Conservation (phyloP, 2,329 filamentous ascomycete genomes). For the Cladophialophora immunda region DNA sequence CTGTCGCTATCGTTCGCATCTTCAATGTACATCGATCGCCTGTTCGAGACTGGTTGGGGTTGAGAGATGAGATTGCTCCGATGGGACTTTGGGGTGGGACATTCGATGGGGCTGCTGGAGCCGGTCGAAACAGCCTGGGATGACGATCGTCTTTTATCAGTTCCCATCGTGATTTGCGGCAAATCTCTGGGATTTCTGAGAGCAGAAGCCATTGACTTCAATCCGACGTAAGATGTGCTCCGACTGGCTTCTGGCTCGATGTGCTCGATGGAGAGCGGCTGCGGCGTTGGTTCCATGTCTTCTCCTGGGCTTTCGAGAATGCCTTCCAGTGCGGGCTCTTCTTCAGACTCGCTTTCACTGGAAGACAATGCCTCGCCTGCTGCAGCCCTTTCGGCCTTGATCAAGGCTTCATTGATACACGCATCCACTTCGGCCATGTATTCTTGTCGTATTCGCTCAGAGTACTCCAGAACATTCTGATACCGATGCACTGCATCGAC, state of each 20-base stretch:
- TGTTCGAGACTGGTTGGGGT: conserved; percentile 69
- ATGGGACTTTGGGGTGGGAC: conserved; percentile 88
- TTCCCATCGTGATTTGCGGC: conserved; percentile 51
- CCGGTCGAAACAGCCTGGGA: conserved; percentile 78
- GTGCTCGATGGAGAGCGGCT: conserved; percentile 1
- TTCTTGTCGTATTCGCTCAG: conserved; percentile 92
- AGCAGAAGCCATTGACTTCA: conserved; percentile 63
- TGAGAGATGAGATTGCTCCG: conserved; percentile 68
- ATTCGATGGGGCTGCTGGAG: conserved; percentile 89
- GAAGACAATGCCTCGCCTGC: conserved; percentile 77
- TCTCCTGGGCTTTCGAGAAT: conserved; percentile 30
- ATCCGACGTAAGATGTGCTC: conserved; percentile 33
- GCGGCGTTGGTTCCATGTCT: conserved; percentile 29
- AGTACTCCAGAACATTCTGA: conserved; percentile 91
- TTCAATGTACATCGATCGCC: conserved; percentile 79
- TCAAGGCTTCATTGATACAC: conserved; percentile 90
- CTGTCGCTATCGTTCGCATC: conserved; percentile 90
- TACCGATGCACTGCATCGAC: conserved; percentile 93
- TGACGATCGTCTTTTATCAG: conserved; percentile 61
- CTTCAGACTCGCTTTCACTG: conserved; percentile 53
- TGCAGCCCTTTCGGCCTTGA: conserved; percentile 87
- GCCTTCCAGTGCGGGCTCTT: conserved; percentile 36
- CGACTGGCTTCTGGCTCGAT: conserved; percentile 32
- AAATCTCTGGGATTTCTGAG: conserved; percentile 63
- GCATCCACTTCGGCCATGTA: conserved; percentile 93